phyloP scores from a whole-genome alignment of 441 rosid genomes.

The Gossypium davidsonii region DNA sequence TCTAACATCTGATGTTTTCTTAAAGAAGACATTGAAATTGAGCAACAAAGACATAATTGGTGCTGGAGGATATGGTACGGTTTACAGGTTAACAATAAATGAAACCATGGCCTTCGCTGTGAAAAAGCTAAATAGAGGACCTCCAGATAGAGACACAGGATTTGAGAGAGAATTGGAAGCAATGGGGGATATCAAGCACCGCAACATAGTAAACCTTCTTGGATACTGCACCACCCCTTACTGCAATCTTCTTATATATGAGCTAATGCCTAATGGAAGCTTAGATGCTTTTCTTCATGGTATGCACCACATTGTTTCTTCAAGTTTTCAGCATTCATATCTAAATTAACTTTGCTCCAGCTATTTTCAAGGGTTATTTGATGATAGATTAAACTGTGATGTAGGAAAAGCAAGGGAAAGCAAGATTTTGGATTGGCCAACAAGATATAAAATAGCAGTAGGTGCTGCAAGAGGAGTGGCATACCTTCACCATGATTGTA shows the following conservation, averaged over 20 bases:
- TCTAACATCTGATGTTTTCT: constrained; percentile 39
- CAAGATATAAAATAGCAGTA: constrained; percentile 60
- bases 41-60: constrained; percentile 73
- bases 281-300: constrained; percentile 57
- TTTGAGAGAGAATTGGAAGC: constrained; percentile 73
- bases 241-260: constrained; percentile 73
- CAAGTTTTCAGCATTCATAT: not conserved
- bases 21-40: constrained; percentile 56
- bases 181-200: constrained; percentile 91
- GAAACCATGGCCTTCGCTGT: constrained; percentile 57
- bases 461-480: constrained; percentile 88
- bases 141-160: constrained; percentile 56
- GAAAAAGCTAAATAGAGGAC: constrained; percentile 61
- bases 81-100: constrained; percentile 47
- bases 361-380: not conserved
- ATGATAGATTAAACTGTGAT: not conserved
- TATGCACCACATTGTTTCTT: constrained; percentile 13
- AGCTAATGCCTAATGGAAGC: constrained; percentile 85
- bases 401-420: constrained; percentile 42
- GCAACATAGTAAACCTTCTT: constrained; percentile 67
- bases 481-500: constrained; percentile 81
- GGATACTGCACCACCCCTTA: constrained; percentile 62
- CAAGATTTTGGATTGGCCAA: constrained; percentile 50
- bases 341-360: too few species aligned
- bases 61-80: constrained; percentile 78